phyloP scores from a whole-genome alignment of 2,329 filamentous ascomycete genomes.

The Byssoonygena ceratinophila region DNA sequence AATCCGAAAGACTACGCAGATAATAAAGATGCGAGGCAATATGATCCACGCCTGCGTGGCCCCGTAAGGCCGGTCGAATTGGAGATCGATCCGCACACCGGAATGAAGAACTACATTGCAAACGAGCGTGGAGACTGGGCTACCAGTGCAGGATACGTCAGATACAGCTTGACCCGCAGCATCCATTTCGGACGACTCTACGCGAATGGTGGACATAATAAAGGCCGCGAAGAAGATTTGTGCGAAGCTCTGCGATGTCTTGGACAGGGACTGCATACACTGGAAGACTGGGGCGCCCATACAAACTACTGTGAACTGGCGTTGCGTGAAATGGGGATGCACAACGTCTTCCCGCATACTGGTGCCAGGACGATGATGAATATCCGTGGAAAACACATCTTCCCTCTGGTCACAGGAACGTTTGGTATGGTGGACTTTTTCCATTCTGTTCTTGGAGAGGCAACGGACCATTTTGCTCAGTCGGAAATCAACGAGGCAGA shows the following conservation, averaged over 20 bases:
- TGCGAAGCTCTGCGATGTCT: conserved; percentile 68
- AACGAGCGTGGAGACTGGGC: conserved; percentile 82
- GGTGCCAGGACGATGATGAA: conserved; percentile 57
- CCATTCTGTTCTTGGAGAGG: conserved; percentile 66
- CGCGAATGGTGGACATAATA: conserved; percentile 49
- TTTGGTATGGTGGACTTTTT: conserved; percentile 79
- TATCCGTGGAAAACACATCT: conserved; percentile 55
- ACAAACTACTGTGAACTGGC: conserved; percentile 75
- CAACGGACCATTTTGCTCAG: conserved; percentile 73
- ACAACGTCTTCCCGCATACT: conserved; percentile 62
- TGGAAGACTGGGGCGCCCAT: conserved; percentile 71
- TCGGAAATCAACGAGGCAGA: conserved; percentile 76
- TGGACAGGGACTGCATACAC: conserved; percentile 63
- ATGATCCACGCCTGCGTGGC: conserved; percentile 66
- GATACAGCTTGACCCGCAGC: conserved; percentile 60
- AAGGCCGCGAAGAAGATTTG: conserved; percentile 64
- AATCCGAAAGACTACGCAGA: conserved; percentile 82
- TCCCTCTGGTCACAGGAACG: conserved; percentile 58
- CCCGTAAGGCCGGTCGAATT: conserved; percentile 63
- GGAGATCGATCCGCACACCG: conserved; percentile 62
- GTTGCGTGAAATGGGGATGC: conserved; percentile 59
- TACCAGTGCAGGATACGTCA: conserved; percentile 76
- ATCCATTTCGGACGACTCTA: conserved; percentile 71
- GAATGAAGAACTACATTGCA: conserved; percentile 99
- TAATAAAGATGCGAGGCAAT: conserved; percentile 67